Conservation (phyloP, 495 filamentous ascomycete genomes). For the Sphaerosporella brunnea region DNA sequence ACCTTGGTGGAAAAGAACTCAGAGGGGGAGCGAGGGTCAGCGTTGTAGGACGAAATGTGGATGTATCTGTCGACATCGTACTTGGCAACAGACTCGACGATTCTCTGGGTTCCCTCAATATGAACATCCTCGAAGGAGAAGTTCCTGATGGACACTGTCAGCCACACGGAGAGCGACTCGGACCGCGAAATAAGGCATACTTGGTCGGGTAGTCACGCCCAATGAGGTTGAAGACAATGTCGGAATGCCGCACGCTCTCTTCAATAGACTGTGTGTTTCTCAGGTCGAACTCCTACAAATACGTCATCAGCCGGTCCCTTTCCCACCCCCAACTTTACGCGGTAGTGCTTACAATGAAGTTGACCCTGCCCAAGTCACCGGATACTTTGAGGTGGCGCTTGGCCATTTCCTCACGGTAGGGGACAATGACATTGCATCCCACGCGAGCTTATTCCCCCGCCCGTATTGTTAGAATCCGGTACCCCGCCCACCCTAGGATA, state of each 20-base stretch:
- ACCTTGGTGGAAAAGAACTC: slow-evolving; percentile 87
- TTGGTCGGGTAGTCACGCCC: slow-evolving; percentile 93
- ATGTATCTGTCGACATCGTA: slow-evolving; percentile 97
- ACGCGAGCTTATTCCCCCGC: slow-evolving; percentile 42
- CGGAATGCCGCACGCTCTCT: slow-evolving; percentile 87
- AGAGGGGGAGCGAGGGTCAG: slow-evolving; percentile 57
- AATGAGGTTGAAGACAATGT: slow-evolving; percentile 90
- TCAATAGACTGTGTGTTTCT: slow-evolving; percentile 92
- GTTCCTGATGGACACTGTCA: slow-evolving; percentile 41
- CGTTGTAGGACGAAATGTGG: slow-evolving; percentile 91
- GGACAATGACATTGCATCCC: slow-evolving; percentile 85
- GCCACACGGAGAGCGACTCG: not conserved
- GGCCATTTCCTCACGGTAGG: slow-evolving; percentile 91
- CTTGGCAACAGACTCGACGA: slow-evolving; percentile 89
- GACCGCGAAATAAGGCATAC: slow-evolving; percentile 33
- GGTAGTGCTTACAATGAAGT: slow-evolving; percentile 48
- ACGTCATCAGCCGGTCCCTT: slow-evolving; percentile 1
- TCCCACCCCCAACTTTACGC: not conserved
- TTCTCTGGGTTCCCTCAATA: slow-evolving; percentile 84
- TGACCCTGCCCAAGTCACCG: slow-evolving; percentile 77
- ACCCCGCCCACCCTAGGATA: slow-evolving; percentile 1
- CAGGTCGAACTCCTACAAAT: slow-evolving; percentile 77
- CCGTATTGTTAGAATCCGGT: not conserved
- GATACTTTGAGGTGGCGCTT: slow-evolving; percentile 92
- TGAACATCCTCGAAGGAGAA: slow-evolving; percentile 86